Base-by-base conservation (phyloP, 164 flowering plant genomes). In the Berberis thunbergii region DNA sequence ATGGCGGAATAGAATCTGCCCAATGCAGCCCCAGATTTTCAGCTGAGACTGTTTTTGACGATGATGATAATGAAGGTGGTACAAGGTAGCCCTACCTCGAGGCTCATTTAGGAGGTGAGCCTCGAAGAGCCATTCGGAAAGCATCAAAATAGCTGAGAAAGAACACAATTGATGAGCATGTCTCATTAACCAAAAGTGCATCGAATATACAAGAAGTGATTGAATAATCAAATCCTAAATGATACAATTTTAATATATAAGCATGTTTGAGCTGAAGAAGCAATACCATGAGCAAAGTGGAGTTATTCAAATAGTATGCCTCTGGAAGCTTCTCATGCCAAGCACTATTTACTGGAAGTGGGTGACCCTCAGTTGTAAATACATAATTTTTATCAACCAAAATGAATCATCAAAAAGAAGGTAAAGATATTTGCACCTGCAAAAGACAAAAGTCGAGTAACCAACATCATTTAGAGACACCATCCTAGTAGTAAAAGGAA, bases 331-430 rank as follows among this genome's bases (percentile, higher is more conserved):
- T 69, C 52, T 70, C 74, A 58, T 76, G 79, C 79, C 79, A 95
- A 65, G 75, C 65, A 65, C 90, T 81, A 67, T 73, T 63, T 54
- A 94, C 85, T 2, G 97, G 99, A 65, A 94, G 87, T 43, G 95
- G 99, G 64, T 95, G 99, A 64, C 97, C 99, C 71, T 91, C 97
- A 26, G 99, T 95, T 7, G 99, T 95, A 76, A 95, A 95, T 49
- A 95, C 49, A 66, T 87, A 89, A 70, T 91, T 95, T 66, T 73
- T 72, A 64, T 75, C 75, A 60, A 69, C 76, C 80, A 89, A 71
- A 91, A 91, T 41, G 97, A 84, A 77, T 91, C 97, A 49, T 95
- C 90, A 67, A 78, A 95, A 43, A 95, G 71, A 71, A 95, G 96
- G 74, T 85, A 95, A 57, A 95, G 78, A 73, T 95, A 95, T 71